phyloP scores from a whole-genome alignment of 2,329 filamentous ascomycete species.

The Aplosporella prunicola region DNA sequence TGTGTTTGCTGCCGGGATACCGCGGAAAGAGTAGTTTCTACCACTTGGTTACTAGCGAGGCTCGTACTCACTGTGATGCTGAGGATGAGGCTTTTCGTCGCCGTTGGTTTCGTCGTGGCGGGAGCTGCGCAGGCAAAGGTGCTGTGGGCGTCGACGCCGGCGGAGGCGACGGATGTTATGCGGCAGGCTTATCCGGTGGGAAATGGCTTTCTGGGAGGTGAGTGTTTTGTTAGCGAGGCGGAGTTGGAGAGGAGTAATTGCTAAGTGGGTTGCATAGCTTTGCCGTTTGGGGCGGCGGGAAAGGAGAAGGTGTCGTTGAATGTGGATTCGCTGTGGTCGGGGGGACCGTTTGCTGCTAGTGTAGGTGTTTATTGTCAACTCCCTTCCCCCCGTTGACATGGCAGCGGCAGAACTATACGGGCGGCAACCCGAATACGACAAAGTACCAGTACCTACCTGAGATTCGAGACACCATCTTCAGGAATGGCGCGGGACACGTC shows the following conservation, averaged over 20 bases:
- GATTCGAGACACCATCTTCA: constrained; percentile 40
- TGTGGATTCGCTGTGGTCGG: constrained; percentile 42
- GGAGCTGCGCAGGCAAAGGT: constrained; percentile 13
- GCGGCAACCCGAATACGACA: constrained; percentile 36
- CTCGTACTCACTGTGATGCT: too few relatives aligned
- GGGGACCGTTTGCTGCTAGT: constrained; percentile 38
- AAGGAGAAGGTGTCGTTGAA: constrained; percentile 38
- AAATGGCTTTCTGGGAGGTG: constrained; percentile 40
- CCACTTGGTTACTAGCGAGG: too few relatives aligned
- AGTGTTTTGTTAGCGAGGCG: constrained; percentile 5
- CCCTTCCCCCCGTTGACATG: too few relatives aligned
- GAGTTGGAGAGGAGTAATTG: not conserved
- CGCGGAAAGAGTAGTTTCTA: too few relatives aligned
- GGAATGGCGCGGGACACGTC: constrained; percentile 34
- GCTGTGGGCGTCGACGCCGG: constrained; percentile 16
- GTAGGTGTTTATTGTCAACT: constrained; percentile 18
- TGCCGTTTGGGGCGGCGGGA: constrained; percentile 36
- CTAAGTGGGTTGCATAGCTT: constrained; percentile 25
- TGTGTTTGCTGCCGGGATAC: too few relatives aligned
- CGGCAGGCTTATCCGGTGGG: constrained; percentile 36
- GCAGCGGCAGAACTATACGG: constrained; percentile 32
- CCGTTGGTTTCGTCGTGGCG: too few relatives aligned
- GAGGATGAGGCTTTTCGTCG: too few relatives aligned
- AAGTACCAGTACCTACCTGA: constrained; percentile 29
- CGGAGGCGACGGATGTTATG: constrained; percentile 16